These are phyloP conservation scores for Rhizopogon vulgaris DNA, from an alignment of 768 basidiomycete genomes.

Conservation along the genomic window DNA sequence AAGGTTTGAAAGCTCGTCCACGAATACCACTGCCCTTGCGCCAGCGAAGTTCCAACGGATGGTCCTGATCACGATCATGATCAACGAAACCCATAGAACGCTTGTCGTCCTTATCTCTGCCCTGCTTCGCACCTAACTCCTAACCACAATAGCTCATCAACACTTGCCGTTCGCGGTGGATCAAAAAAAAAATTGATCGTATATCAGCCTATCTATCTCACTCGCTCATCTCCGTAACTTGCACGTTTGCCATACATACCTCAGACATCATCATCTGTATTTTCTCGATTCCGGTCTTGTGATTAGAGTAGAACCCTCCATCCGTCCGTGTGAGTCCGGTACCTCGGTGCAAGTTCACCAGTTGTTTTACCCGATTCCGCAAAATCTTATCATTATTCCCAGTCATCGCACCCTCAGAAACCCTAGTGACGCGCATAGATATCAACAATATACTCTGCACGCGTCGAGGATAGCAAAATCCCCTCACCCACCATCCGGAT, in stretches of 20 bases:
- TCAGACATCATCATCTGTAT: not conserved
- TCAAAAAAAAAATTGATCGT: slow-evolving; percentile 7
- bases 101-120: slow-evolving; percentile 8
- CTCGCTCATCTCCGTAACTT: slow-evolving; percentile 9
- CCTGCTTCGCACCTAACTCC: not conserved
- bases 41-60: slow-evolving; percentile 32
- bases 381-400: not conserved
- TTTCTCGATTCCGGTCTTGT: slow-evolving; percentile 7
- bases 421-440: not conserved
- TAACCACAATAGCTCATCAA: not conserved
- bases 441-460: not conserved
- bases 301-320: not conserved
- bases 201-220: slow-evolving; percentile 6
- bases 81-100: slow-evolving; percentile 5
- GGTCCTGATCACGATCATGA: slow-evolving; percentile 26
- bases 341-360: not conserved
- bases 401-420: not conserved
- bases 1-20: slow-evolving; percentile 11
- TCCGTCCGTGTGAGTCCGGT: not conserved
- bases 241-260: slow-evolving; percentile 8
- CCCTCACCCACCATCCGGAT: not conserved
- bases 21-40: slow-evolving; percentile 37
- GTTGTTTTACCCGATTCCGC: not conserved
- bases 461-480: not conserved
- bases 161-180: slow-evolving; percentile 1